Evolutionary conservation across 345 rosid species (phyloP).

Genomic region (Nephelium lappaceum): DNA sequence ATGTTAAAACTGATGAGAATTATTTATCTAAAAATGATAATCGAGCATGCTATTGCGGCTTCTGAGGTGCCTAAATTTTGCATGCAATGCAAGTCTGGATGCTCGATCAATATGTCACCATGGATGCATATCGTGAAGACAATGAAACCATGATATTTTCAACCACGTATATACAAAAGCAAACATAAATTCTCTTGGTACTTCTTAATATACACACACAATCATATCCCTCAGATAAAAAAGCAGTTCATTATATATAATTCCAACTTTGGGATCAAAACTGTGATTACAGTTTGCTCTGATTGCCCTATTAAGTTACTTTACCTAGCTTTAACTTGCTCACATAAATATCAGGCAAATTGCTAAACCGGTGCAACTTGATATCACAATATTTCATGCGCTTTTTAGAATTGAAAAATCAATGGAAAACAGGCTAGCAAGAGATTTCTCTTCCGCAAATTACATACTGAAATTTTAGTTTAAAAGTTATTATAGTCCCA

Average conservation of each 20-base stretch:
- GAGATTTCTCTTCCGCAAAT: background rate
- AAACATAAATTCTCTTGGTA: background rate
- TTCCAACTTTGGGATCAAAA: too few relatives aligned
- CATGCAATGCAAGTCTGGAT: background rate
- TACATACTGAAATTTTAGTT: background rate
- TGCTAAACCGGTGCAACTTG: too few relatives aligned
- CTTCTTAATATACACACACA: background rate
- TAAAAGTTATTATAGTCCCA: background rate
- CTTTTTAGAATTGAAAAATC: background rate
- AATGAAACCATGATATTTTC: background rate
- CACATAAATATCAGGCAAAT: too few relatives aligned
- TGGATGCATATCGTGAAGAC: background rate
- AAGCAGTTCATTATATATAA: too few relatives aligned
- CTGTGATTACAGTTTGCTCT: too few relatives aligned
- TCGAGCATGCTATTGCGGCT: background rate
- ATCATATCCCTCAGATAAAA: too few relatives aligned
- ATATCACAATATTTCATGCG: background rate
- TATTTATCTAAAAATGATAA: background rate
- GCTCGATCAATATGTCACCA: background rate
- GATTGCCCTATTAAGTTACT: too few relatives aligned
- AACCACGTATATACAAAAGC: background rate
- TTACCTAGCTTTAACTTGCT: too few relatives aligned
- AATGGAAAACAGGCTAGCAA: background rate
- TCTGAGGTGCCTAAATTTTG: background rate
- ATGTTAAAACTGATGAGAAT: background rate